Conservation (phyloP, 257 asterid genomes). For the Solanum boliviense region DNA sequence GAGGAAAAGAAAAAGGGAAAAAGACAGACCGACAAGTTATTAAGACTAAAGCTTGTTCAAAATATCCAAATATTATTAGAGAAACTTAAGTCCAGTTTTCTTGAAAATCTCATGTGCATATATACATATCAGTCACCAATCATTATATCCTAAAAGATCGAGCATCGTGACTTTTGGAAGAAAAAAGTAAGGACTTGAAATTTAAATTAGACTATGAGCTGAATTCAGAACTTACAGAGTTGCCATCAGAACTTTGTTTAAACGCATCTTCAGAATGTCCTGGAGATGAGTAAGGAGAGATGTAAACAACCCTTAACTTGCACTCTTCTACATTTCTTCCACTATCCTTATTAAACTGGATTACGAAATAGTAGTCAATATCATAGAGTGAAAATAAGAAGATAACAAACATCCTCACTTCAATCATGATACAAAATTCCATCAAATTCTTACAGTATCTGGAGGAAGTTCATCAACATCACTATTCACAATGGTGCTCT, state of each 20-base stretch:
- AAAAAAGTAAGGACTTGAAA: background rate
- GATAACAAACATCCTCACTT: background rate
- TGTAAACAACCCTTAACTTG: slow-evolving; percentile 65
- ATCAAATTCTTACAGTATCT: slow-evolving; percentile 38
- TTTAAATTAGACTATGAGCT: background rate
- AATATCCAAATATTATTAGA: background rate
- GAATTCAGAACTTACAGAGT: slow-evolving; percentile 23
- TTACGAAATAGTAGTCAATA: background rate
- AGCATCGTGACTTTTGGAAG: background rate
- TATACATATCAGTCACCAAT: background rate
- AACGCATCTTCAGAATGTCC: slow-evolving; percentile 17
- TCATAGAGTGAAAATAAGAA: background rate
- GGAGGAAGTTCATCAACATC: slow-evolving; percentile 53
- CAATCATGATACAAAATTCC: background rate
- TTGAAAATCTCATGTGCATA: background rate
- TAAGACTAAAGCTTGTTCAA: background rate
- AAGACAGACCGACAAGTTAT: background rate
- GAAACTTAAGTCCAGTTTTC: background rate
- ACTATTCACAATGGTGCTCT: slow-evolving; percentile 45
- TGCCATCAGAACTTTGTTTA: slow-evolving; percentile 14
- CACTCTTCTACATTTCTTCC: slow-evolving; percentile 47
- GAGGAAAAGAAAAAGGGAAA: background rate
- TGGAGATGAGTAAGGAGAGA: slow-evolving; percentile 24
- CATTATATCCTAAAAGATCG: background rate
- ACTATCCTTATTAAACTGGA: slow-evolving; percentile 58